phyloP scores from a whole-genome alignment of 371 early-diverging fungal genomes.

The Mucor irregularis region DNA sequence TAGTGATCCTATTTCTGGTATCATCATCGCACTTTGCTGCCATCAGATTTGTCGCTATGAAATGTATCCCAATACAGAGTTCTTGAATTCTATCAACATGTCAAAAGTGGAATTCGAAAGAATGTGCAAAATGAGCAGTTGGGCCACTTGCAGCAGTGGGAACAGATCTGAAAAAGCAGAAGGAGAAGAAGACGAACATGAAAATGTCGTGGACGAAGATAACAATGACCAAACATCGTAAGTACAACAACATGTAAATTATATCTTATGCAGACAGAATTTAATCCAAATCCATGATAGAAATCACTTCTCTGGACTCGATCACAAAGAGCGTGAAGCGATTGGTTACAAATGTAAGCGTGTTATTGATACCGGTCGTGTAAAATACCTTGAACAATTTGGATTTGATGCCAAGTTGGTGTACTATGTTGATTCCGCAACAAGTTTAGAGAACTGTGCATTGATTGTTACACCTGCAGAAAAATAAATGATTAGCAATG shows the following conservation, averaged over 20 bases:
- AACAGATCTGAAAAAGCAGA: constrained; percentile 16
- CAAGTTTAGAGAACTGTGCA: constrained; percentile 75
- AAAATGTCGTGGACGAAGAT: constrained; percentile 41
- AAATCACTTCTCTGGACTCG: constrained; percentile 62
- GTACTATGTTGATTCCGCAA: constrained; percentile 64
- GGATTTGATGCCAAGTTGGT: constrained; percentile 65
- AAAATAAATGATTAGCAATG: not conserved
- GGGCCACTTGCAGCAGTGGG: constrained; percentile 66
- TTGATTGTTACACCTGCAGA: constrained; percentile 53
- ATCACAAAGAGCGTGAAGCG: constrained; percentile 58
- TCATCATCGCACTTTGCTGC: constrained; percentile 90
- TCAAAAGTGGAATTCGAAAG: constrained; percentile 57
- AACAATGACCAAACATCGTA: constrained; percentile 53
- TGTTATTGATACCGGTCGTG: constrained; percentile 68
- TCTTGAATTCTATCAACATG: constrained; percentile 54
- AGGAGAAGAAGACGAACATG: constrained; percentile 47
- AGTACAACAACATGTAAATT: not conserved
- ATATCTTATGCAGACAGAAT: not conserved
- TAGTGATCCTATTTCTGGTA: constrained; percentile 59
- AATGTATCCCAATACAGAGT: constrained; percentile 72
- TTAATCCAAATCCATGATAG: not conserved
- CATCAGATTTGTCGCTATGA: constrained; percentile 85
- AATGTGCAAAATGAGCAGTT: constrained; percentile 68
- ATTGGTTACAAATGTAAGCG: constrained; percentile 80
- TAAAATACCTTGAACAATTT: constrained; percentile 50